Conservation (phyloP, 805 yeast species). For the Kregervanrija delftensis region DNA sequence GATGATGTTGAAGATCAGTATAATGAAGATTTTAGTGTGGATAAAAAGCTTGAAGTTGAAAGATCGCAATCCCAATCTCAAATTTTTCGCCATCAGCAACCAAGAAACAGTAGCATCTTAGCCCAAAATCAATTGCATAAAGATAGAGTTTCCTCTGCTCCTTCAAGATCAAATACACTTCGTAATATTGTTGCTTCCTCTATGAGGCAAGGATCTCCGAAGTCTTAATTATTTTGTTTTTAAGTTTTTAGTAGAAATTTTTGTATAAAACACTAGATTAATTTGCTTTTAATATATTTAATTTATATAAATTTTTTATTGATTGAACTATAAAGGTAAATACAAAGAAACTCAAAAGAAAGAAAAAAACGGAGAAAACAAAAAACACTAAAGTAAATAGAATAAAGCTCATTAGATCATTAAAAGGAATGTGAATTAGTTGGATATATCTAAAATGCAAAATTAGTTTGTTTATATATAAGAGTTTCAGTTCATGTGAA, state of each 20-base stretch:
- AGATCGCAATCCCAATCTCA: constrained; percentile 20
- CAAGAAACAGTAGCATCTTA: constrained; percentile 11
- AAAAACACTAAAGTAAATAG: not conserved
- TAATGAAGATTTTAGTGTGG: constrained; percentile 20
- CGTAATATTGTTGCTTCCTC: too few relatives aligned
- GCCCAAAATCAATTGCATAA: constrained; percentile 1
- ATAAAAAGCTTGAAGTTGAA: constrained; percentile 23
- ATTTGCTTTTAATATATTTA: too few relatives aligned
- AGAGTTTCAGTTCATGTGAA: not conserved
- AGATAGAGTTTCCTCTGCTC: constrained; percentile 5
- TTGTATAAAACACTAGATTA: too few relatives aligned
- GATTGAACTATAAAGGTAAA: too few relatives aligned
- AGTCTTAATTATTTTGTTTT: not conserved
- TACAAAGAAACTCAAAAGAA: too few relatives aligned
- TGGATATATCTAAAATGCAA: not conserved
- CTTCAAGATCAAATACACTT: constrained; percentile 7
- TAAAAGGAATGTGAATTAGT: constrained; percentile 3
- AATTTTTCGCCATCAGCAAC: constrained; percentile 21
- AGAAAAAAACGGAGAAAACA: not conserved
- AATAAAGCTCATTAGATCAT: not conserved
- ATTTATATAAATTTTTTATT: too few relatives aligned
- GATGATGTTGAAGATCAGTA: constrained; percentile 36
- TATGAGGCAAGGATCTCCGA: not conserved
- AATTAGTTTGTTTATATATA: not conserved
- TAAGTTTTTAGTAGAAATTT: not conserved